These are phyloP conservation scores for Rosa chinensis DNA, from an alignment of 306 rosid genomes.

Conservation along the genomic window DNA sequence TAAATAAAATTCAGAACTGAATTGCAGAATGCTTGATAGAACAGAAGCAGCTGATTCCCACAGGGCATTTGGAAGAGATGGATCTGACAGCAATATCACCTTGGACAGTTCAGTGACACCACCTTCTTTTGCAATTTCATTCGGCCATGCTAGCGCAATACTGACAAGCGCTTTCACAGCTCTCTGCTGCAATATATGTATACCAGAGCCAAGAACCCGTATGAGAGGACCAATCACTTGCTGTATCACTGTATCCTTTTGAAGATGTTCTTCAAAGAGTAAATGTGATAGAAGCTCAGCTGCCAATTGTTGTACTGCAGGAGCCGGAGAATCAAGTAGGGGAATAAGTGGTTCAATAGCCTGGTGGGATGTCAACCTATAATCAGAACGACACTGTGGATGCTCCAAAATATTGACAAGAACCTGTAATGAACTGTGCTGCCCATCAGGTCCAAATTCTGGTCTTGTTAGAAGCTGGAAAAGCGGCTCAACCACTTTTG, in stretches of 20 bases:
- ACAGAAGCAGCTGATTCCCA: conserved; percentile 99
- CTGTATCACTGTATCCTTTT: conserved; percentile 83
- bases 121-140: conserved; percentile 97
- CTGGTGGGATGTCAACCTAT: conserved; percentile 73
- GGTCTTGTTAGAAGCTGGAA: conserved; percentile 77
- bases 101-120: conserved; percentile 88
- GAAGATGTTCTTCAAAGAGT: conserved; percentile 84
- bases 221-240: conserved; percentile 90
- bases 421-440: conserved; percentile 91
- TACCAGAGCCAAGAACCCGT: conserved; percentile 84
- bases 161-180: conserved; percentile 97
- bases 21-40: conserved; percentile 87
- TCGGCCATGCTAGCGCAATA: conserved; percentile 91
- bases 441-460: conserved; percentile 94
- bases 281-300: conserved; percentile 96
- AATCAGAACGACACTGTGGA: conserved; percentile 93
- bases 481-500: conserved; percentile 89
- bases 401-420: conserved; percentile 95
- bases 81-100: conserved; percentile 93
- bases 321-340: conserved; percentile 82
- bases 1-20: conserved; percentile 94
- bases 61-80: conserved; percentile 91
- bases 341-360: conserved; percentile 92
- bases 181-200: conserved; percentile 93
- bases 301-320: conserved; percentile 95